Evolutionary conservation across 495 filamentous ascomycete species (phyloP), one percentile per base, ranked within the genome.

Genomic region (Aspergillus asperescens): DNA sequence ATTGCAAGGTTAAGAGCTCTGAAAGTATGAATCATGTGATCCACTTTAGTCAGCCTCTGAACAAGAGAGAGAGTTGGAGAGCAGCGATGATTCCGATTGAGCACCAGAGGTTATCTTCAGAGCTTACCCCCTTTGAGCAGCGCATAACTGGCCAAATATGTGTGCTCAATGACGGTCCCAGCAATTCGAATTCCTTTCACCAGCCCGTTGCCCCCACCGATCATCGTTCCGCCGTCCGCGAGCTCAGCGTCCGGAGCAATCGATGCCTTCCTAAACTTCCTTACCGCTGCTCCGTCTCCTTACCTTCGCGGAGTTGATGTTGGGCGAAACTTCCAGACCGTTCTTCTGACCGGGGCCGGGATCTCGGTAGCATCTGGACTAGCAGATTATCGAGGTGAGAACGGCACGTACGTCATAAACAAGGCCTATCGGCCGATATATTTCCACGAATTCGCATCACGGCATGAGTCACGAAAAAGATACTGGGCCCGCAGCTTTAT

Each of bases 401-500:
- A 90, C 51, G 93, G 93, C 34, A 97, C 93, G 15, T 98, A 98
- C 59, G 83, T 89, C 22, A 80, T 88, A 52, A 96, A 97, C 72
- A 86, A 84, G 63, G 81, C 79, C 3, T 96, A 96, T 64, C 82
- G 87, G 20, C 93, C 93, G 13, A 93, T 95, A 57, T 98, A 95
- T 70, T 94, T 83, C 69, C 81, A 88, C 68, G 93, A 98, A 61
- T 98, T 96, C 63, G 56, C 85, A 23, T 66, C 77, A 34, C 85
- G 72, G 54, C 92, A 98, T 71, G 90, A 92, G 63, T 86, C 89
- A 15, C 76, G 93, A 48, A 94, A 97, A 70, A 74, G 93, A 52
- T 98, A 98, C 72, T 98, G 92, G 92, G 92, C 93, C 5, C 75
- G 93, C 12, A 94, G 88, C 66, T 98, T 91, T 64, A 73, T 98